These are phyloP conservation scores for Lactifluus rugatus DNA, from an alignment of 768 basidiomycete genomes.

Conservation along the genomic window DNA sequence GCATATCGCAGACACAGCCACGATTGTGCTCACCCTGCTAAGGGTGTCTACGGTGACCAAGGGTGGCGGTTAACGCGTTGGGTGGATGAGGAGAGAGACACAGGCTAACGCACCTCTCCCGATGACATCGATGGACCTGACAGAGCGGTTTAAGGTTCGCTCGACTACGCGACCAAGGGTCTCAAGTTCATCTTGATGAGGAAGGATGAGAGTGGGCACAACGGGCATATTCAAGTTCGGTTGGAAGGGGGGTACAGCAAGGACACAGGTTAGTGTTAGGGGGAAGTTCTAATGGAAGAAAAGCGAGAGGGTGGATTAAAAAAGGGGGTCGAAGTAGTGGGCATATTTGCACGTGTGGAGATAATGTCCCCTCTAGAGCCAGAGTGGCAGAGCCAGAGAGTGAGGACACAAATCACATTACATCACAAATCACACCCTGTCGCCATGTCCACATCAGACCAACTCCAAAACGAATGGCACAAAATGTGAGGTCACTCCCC, in stretches of 20 bases:
- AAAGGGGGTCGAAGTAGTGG: background rate
- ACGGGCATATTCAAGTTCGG: slow-evolving; percentile 7
- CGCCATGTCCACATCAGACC: slow-evolving; percentile 16
- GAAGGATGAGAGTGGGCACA: slow-evolving; percentile 6
- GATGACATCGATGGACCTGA: slow-evolving; percentile 21
- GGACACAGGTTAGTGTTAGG: background rate
- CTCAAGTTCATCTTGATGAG: slow-evolving; percentile 18
- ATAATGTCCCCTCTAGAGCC: too few species aligned
- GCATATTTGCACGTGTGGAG: background rate
- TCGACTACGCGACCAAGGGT: slow-evolving; percentile 19
- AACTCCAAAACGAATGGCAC: slow-evolving; percentile 35
- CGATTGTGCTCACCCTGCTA: slow-evolving; percentile 6
- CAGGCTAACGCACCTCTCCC: slow-evolving; percentile 18
- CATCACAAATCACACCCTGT: background rate
- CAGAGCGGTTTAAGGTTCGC: slow-evolving; percentile 10
- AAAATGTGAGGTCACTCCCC: slow-evolving; percentile 36
- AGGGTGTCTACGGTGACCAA: slow-evolving; percentile 3
- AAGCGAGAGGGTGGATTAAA: background rate
- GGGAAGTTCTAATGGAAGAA: background rate
- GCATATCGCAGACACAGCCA: background rate
- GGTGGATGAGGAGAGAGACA: background rate
- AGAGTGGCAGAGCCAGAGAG: too few species aligned
- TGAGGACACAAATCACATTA: background rate
- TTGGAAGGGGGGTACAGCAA: background rate
- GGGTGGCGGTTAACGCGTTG: background rate